Percentiles rank a stretch among this genome's conserved stretches.
Conservation (phyloP, 2,329 filamentous ascomycete species). For the Pezizomycotina sp. region DNA sequence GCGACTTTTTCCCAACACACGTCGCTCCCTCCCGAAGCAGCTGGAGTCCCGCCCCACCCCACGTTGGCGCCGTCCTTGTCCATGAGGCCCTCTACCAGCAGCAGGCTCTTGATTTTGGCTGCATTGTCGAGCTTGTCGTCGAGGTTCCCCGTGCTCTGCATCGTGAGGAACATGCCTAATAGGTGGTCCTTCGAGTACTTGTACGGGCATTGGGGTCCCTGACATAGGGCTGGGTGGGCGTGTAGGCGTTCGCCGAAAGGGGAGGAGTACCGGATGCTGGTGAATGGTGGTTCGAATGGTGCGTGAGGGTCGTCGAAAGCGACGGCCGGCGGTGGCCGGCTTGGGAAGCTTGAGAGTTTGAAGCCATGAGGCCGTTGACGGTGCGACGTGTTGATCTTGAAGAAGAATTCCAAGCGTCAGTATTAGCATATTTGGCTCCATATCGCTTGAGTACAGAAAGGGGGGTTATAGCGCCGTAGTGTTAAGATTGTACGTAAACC, state of each 20-base stretch:
- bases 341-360: not conserved
- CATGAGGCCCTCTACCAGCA: conserved; percentile 17
- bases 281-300: conserved; percentile 21
- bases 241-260: conserved; percentile 15
- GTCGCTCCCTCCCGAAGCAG: conserved; percentile 65
- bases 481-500: no score
- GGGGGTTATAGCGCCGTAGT: no score
- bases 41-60: conserved; percentile 18
- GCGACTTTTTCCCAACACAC: conserved; percentile 73
- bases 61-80: conserved; percentile 7
- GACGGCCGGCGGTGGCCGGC: conserved; percentile 22
- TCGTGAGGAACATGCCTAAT: conserved; percentile 22
- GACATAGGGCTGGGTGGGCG: conserved; percentile 22
- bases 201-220: conserved; percentile 19
- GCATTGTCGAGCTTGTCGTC: conserved; percentile 17
- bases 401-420: conserved; percentile 1
- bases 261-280: conserved; percentile 6
- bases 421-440: no score
- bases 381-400: no score
- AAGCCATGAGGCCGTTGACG: no score
- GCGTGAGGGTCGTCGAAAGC: conserved; percentile 26
- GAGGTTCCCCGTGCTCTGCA: conserved; percentile 17
- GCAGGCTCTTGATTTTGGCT: no score
- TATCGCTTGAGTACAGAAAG: no score
- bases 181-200: conserved; percentile 24